Conservation (phyloP, 2,329 filamentous ascomycete species). For the Periconia sp. region DNA sequence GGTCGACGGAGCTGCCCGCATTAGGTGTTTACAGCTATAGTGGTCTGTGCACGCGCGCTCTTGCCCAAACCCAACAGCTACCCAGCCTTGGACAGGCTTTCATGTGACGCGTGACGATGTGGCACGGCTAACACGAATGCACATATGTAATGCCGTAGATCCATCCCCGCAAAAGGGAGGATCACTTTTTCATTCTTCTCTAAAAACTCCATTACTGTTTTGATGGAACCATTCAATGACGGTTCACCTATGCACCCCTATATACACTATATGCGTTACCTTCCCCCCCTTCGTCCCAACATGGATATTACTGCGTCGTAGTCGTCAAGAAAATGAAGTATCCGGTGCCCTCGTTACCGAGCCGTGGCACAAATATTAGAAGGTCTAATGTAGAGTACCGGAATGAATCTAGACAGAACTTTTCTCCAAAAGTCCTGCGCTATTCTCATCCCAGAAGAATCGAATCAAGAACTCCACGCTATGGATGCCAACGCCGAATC, state of each 20-base stretch:
- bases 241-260: neutral
- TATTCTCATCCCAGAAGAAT: conserved; percentile 13
- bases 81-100: neutral
- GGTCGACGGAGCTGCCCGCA: neutral
- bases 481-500: conserved; percentile 29
- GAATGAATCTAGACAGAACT: conserved; percentile 10
- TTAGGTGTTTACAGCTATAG: conserved; percentile 7
- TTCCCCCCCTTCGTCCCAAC: conserved; percentile 6
- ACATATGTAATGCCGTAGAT: neutral
- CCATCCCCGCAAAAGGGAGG: neutral
- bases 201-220: conserved; percentile 14
- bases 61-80: conserved; percentile 1
- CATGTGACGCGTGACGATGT: neutral
- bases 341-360: conserved; percentile 10
- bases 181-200: conserved; percentile 1
- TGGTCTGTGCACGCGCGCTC: conserved; percentile 19
- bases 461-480: conserved; percentile 19
- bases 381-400: conserved; percentile 21
- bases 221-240: neutral
- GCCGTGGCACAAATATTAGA: conserved; percentile 28
- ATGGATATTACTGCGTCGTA: conserved; percentile 6
- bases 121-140: neutral
- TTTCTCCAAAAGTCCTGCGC: neutral
- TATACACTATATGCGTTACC: conserved; percentile 1
- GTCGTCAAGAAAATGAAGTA: conserved; percentile 16